Evolutionary conservation across 2,329 filamentous ascomycete genomes (phyloP).

Genomic region (Penicillium hordei): DNA sequence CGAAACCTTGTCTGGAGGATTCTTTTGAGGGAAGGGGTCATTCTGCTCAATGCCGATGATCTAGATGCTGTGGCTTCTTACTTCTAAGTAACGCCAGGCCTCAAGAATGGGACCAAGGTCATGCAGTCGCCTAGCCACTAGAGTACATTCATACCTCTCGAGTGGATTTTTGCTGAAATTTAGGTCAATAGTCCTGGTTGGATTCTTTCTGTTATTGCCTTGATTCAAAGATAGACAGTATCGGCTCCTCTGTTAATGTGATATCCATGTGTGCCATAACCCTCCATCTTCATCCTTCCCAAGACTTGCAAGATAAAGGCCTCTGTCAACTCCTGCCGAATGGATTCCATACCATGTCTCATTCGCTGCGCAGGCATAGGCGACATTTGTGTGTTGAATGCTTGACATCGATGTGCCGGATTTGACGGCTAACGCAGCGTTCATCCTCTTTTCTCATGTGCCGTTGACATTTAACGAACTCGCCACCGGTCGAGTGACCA

Average conservation of each 20-base stretch:
- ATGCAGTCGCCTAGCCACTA: background rate
- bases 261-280: background rate
- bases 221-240: background rate
- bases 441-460: constrained; percentile 16
- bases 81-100: constrained; percentile 21
- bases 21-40: constrained; percentile 58
- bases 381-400: constrained; percentile 17
- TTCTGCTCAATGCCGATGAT: constrained; percentile 65
- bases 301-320: background rate
- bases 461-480: constrained; percentile 18
- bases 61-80: constrained; percentile 51
- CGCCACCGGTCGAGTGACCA: constrained; percentile 17
- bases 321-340: background rate
- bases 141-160: background rate
- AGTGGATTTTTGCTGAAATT: background rate
- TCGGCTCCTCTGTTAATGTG: background rate
- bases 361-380: constrained; percentile 12
- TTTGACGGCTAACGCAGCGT: constrained; percentile 13
- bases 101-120: background rate
- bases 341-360: background rate
- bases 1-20: constrained; percentile 60
- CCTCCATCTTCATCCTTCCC: background rate
- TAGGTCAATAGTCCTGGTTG: background rate
- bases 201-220: background rate
- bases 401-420: constrained; percentile 12